These are phyloP conservation scores for Penicillium cinerascens DNA, from an alignment of 495 filamentous ascomycete genomes.

Conservation along the genomic window DNA sequence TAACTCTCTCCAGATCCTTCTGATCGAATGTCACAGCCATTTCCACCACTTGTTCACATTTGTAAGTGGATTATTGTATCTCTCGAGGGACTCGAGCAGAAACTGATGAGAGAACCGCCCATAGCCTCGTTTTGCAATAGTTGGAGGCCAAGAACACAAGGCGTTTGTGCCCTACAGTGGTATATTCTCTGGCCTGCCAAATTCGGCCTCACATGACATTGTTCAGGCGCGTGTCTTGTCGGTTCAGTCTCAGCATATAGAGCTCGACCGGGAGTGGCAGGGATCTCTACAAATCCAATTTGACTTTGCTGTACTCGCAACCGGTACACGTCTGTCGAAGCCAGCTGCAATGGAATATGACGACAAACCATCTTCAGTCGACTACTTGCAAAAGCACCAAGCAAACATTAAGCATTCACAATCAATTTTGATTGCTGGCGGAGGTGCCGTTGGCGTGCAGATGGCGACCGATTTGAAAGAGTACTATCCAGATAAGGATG, in stretches of 20 bases:
- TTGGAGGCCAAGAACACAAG: slow-evolving; percentile 50
- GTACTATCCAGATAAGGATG: slow-evolving; percentile 53
- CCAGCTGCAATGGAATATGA: slow-evolving; percentile 46
- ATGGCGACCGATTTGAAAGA: slow-evolving; percentile 59
- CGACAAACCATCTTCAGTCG: slow-evolving; percentile 41
- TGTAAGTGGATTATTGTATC: slow-evolving; percentile 28
- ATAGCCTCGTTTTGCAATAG: slow-evolving; percentile 50
- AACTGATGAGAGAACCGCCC: neutral
- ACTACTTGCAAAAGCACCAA: slow-evolving; percentile 40
- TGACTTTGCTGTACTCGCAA: slow-evolving; percentile 47
- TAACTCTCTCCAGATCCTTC: slow-evolving; percentile 35
- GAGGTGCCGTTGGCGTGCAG: slow-evolving; percentile 60
- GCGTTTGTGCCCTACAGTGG: slow-evolving; percentile 52
- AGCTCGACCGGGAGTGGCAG: slow-evolving; percentile 47
- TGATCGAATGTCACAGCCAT: slow-evolving; percentile 50
- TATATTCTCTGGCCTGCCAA: slow-evolving; percentile 33
- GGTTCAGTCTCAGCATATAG: slow-evolving; percentile 33
- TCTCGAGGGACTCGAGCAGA: neutral
- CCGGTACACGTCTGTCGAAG: slow-evolving; percentile 42
- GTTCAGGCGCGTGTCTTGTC: slow-evolving; percentile 43
- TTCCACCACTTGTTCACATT: slow-evolving; percentile 55
- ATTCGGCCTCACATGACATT: slow-evolving; percentile 33
- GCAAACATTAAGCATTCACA: slow-evolving; percentile 30
- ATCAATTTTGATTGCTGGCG: slow-evolving; percentile 55
- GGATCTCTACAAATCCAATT: slow-evolving; percentile 40